These are phyloP conservation scores for Calonectria crousiana DNA, from an alignment of 2,329 filamentous ascomycete genomes.

Conservation along the genomic window DNA sequence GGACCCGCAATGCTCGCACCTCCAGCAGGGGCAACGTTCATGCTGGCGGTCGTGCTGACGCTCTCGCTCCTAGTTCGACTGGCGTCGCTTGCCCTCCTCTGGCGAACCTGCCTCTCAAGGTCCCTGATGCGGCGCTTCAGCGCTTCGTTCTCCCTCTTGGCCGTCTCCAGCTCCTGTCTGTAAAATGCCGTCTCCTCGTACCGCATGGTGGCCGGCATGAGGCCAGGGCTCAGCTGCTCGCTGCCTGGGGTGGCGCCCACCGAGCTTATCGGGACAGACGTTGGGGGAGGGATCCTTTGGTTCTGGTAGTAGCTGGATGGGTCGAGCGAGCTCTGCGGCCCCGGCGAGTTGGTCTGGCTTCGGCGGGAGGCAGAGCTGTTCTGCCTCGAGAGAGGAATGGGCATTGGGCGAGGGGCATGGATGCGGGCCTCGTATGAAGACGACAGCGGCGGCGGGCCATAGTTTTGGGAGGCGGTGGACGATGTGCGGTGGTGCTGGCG, in stretches of 20 bases:
- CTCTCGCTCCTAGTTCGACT: constrained; percentile 64
- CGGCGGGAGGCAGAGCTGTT: constrained; percentile 67
- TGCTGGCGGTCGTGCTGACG: constrained; percentile 64
- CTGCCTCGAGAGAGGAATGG: constrained; percentile 63
- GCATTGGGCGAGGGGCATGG: constrained; percentile 59
- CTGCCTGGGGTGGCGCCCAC: constrained; percentile 56
- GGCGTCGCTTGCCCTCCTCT: constrained; percentile 61
- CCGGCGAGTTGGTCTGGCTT: constrained; percentile 64
- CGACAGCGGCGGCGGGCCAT: constrained; percentile 52
- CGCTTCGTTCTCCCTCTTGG: constrained; percentile 73
- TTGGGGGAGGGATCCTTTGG: constrained; percentile 55
- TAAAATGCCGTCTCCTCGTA: constrained; percentile 74
- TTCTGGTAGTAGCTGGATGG: constrained; percentile 62
- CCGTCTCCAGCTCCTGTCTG: constrained; percentile 69
- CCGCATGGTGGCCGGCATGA: constrained; percentile 68
- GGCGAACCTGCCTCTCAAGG: constrained; percentile 67
- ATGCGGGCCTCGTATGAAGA: constrained; percentile 54
- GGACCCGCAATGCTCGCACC: constrained; percentile 60
- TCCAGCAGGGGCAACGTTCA: constrained; percentile 53
- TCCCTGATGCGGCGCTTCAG: constrained; percentile 73
- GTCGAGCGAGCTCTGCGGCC: constrained; percentile 57
- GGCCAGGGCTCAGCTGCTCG: constrained; percentile 63
- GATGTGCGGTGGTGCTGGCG: constrained; percentile 70
- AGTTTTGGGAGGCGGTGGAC: constrained; percentile 68
- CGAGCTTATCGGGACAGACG: constrained; percentile 51